phyloP scores from a whole-genome alignment of 371 early-diverging fungal species.

The Rhizopus microsporus region DNA sequence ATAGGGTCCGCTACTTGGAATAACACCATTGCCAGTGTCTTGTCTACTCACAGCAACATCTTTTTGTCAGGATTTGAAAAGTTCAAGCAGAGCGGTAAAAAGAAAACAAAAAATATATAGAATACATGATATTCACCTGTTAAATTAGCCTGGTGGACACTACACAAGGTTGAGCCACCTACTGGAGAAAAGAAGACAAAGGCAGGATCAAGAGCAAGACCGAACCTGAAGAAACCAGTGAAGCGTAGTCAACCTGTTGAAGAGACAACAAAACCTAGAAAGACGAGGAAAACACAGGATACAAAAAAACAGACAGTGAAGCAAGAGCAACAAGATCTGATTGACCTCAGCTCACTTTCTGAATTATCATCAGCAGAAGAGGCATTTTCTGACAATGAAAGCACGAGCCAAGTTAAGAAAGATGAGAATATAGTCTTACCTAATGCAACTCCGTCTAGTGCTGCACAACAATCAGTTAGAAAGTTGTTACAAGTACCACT shows the following conservation, averaged over 20 bases:
- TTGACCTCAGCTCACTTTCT: constrained; percentile 39
- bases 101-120: neutral
- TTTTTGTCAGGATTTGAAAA: constrained; percentile 83
- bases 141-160: constrained; percentile 64
- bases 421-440: neutral
- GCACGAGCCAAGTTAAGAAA: neutral
- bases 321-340: constrained; percentile 19
- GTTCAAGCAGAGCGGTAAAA: constrained; percentile 46
- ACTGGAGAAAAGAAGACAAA: constrained; percentile 33
- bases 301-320: constrained; percentile 5
- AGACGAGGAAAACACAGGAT: constrained; percentile 11
- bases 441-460: neutral
- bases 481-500: too few species aligned
- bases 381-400: constrained; percentile 19
- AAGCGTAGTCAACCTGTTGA: constrained; percentile 15
- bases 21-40: constrained; percentile 77
- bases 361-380: constrained; percentile 40
- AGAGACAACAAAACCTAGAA: constrained; percentile 3
- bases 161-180: constrained; percentile 53
- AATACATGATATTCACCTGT: neutral
- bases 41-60: constrained; percentile 75
- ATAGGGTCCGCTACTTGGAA: constrained; percentile 70
- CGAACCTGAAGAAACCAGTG: constrained; percentile 28
- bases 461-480: neutral
- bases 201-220: constrained; percentile 29